Conservation (phyloP, 768 basidiomycete species). For the Cyclocybe cylindracea region DNA sequence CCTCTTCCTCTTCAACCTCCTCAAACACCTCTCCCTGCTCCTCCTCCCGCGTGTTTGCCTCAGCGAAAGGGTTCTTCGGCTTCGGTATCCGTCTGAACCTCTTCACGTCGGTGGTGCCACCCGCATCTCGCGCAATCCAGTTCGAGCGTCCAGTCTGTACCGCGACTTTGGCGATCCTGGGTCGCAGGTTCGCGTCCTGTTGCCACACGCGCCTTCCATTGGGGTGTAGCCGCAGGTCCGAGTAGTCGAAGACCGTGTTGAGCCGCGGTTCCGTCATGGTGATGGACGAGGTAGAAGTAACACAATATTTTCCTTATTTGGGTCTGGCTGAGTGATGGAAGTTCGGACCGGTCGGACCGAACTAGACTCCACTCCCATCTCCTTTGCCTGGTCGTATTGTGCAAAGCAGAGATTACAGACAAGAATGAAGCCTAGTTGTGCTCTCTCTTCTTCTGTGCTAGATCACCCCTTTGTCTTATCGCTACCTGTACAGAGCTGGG, state of each 20-base stretch:
- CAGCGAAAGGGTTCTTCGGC: conserved; percentile 4
- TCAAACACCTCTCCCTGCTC: conserved; percentile 17
- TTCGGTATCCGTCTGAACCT: conserved; percentile 15
- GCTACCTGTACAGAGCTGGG: no score
- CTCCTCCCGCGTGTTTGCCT: conserved; percentile 5
- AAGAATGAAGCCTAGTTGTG: no score
- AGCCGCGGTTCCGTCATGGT: conserved; percentile 34
- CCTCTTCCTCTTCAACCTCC: conserved; percentile 15
- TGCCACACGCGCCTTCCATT: conserved; percentile 60
- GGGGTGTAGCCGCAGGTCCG: conserved; percentile 63
- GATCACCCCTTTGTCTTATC: no score
- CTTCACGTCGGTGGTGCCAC: conserved; percentile 44
- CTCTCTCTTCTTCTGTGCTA: no score
- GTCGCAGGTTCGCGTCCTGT: conserved; percentile 35
- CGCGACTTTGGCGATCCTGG: conserved; percentile 33
- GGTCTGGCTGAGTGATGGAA: no score
- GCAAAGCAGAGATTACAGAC: no score
- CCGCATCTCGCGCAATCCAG: conserved; percentile 70
- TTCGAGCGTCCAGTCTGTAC: conserved; percentile 54
- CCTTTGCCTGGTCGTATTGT: no score
- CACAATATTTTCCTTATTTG: no score
- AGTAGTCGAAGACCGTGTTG: conserved; percentile 65
- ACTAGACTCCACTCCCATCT: no score
- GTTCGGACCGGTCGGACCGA: no score
- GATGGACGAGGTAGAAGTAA: not conserved